Evolutionary conservation across 179 eudicot species (phyloP).

Genomic region (Dionaea muscipula): DNA sequence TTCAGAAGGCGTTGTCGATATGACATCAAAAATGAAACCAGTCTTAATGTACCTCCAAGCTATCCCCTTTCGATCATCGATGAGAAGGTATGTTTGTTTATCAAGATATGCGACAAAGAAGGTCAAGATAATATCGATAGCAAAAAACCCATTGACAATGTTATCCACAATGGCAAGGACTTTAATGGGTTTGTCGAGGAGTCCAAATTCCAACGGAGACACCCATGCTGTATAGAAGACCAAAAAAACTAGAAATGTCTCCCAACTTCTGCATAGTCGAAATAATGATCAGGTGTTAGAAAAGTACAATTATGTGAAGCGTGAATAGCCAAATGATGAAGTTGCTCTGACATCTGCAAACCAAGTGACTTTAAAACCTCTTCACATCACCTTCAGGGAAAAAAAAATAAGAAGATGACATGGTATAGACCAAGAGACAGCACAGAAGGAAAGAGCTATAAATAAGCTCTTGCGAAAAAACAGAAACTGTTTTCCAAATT

Average conservation of each 20-base stretch:
- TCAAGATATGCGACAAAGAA: conserved; percentile 73
- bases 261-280: conserved; percentile 43
- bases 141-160: conserved; percentile 57
- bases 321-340: too few relatives aligned
- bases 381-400: too few relatives aligned
- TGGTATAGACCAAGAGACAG: too few relatives aligned
- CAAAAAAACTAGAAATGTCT: conserved; percentile 36
- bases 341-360: too few relatives aligned
- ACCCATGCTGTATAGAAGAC: conserved; percentile 85
- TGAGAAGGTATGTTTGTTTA: conserved; percentile 39
- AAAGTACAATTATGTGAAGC: too few relatives aligned
- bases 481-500: too few relatives aligned
- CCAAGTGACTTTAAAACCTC: too few relatives aligned
- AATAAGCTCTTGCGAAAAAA: too few relatives aligned
- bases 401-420: too few relatives aligned
- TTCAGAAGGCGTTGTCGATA: conserved; percentile 57
- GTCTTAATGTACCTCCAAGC: conserved; percentile 40
- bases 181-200: conserved; percentile 24
- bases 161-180: conserved; percentile 42
- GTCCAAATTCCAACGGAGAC: conserved; percentile 67
- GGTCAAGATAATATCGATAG: conserved; percentile 47
- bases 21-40: conserved; percentile 47
- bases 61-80: conserved; percentile 48
- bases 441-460: too few relatives aligned
- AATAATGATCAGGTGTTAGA: background rate